Evolutionary conservation across 2,329 filamentous ascomycete species (phyloP).

Genomic region (Sarocladiaceae sp.): DNA sequence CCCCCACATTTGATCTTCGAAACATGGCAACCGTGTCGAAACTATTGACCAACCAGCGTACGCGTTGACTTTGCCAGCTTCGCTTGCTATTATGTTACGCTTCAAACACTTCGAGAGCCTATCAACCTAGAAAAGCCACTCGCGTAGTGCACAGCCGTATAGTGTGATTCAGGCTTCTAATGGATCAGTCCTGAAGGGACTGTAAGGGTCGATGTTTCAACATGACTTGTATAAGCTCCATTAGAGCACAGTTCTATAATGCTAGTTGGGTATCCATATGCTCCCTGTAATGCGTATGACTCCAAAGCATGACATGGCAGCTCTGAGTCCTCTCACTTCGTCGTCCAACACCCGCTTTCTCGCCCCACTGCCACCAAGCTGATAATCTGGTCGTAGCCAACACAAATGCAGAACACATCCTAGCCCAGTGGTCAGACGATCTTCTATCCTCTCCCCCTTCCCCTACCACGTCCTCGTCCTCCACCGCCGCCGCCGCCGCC

Average conservation of each 20-base stretch:
- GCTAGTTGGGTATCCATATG: conserved; percentile 2
- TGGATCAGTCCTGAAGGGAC: too few species aligned
- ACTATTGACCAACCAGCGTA: not conserved
- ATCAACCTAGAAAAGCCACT: too few species aligned
- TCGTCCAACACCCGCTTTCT: not conserved
- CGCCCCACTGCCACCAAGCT: not conserved
- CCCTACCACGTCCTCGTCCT: conserved; percentile 21
- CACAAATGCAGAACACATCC: not conserved
- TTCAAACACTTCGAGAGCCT: not conserved
- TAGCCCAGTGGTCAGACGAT: too few species aligned
- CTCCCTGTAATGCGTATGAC: not conserved
- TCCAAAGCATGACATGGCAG: not conserved
- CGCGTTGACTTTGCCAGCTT: not conserved
- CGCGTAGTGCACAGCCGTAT: too few species aligned
- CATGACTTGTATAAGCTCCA: too few species aligned
- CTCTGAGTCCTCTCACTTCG: not conserved
- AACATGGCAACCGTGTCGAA: not conserved
- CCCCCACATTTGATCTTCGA: conserved; percentile 1
- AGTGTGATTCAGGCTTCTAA: too few species aligned
- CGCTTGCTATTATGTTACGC: not conserved
- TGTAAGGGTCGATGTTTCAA: too few species aligned
- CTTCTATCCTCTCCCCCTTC: conserved; percentile 12
- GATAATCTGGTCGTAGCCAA: not conserved
- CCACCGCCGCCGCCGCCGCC: conserved; percentile 15
- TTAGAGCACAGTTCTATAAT: too few species aligned